A percentile compares a stretch with the other conserved stretches of the same genome.
phyloP scores from a whole-genome alignment of 305 asterid species.

The Fraxinus floribunda region DNA sequence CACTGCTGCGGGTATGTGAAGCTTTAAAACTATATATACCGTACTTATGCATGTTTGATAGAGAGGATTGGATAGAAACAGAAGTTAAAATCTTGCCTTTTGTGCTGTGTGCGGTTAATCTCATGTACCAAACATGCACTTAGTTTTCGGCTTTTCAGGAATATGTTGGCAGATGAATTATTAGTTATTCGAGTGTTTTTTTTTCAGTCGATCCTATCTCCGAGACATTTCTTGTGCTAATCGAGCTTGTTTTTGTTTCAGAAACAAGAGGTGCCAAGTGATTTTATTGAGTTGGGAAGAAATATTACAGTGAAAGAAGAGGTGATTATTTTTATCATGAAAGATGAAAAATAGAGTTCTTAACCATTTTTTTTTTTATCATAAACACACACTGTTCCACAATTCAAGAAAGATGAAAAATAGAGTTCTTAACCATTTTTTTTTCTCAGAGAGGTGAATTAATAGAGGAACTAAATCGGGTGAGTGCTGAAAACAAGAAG shows the following conservation, averaged over 20 bases:
- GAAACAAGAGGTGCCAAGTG: slow-evolving; percentile 66
- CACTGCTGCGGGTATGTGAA: slow-evolving; percentile 43
- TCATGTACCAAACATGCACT: background rate
- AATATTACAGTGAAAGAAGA: slow-evolving; percentile 43
- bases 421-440: background rate
- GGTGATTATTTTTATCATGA: slow-evolving; percentile 30
- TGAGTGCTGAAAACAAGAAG: slow-evolving; percentile 74
- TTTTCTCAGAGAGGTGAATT: slow-evolving; percentile 51
- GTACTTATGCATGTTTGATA: background rate
- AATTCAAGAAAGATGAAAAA: background rate
- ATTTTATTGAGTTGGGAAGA: slow-evolving; percentile 47
- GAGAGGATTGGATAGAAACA: background rate
- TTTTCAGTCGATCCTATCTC: background rate
- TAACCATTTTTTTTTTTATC: background rate
- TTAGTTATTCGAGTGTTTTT: background rate
- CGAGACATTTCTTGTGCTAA: background rate
- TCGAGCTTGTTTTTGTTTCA: slow-evolving; percentile 23
- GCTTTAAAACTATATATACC: background rate
- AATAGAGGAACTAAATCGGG: slow-evolving; percentile 65
- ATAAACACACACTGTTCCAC: background rate
- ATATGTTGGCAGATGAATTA: background rate
- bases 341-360: background rate
- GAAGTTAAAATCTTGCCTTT: background rate
- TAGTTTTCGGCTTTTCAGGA: background rate
- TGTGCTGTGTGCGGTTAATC: background rate